Evolutionary conservation across 2,329 filamentous ascomycete genomes (phyloP).

Genomic region (Endoconidiophora laricicola): DNA sequence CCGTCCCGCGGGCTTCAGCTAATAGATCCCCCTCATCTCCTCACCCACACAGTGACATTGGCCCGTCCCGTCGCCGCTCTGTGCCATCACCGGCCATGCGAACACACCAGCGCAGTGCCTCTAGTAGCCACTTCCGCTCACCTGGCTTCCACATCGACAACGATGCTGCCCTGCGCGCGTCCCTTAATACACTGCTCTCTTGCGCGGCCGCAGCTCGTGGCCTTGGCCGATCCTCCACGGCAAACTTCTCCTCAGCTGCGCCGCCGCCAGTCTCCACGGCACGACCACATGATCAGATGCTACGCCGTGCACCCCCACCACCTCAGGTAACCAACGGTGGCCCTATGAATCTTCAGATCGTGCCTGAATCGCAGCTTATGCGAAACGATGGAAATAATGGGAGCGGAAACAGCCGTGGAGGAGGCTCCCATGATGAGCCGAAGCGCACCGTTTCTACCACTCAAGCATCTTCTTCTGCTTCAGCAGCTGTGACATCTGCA

Average conservation of each 20-base stretch:
- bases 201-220: conserved; percentile 80
- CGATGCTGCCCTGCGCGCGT: conserved; percentile 80
- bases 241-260: conserved; percentile 17
- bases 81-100: conserved; percentile 31
- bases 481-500: conserved; percentile 1
- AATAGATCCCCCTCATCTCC: conserved; percentile 53
- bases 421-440: neutral
- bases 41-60: conserved; percentile 32
- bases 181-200: conserved; percentile 88
- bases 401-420: neutral
- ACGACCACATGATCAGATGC: conserved; percentile 16
- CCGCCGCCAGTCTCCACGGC: conserved; percentile 16
- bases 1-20: neutral
- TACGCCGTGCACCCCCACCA: conserved; percentile 27
- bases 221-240: conserved; percentile 38
- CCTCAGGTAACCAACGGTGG: conserved; percentile 19
- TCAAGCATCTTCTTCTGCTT: conserved; percentile 13
- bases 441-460: conserved; percentile 6
- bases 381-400: conserved; percentile 13
- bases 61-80: conserved; percentile 34
- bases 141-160: conserved; percentile 72
- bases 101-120: conserved; percentile 26
- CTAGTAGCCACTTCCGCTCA: conserved; percentile 43
- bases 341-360: conserved; percentile 41
- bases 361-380: conserved; percentile 44